phyloP scores from a whole-genome alignment of 768 basidiomycete genomes.

The Panus rudis region DNA sequence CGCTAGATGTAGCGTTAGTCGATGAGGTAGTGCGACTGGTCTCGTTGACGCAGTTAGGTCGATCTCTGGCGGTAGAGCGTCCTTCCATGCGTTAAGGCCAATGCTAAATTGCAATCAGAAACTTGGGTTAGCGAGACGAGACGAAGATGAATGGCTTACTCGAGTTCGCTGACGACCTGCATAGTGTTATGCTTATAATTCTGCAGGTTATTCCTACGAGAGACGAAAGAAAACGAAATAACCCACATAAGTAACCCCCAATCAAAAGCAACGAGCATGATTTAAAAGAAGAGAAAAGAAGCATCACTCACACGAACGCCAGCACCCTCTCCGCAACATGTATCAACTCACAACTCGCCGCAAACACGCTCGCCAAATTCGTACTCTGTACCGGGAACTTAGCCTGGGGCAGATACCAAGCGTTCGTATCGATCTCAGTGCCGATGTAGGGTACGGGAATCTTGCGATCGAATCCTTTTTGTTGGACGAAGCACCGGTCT shows the following conservation, averaged over 20 bases:
- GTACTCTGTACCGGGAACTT: slow-evolving; percentile 33
- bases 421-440: slow-evolving; percentile 40
- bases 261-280: neutral
- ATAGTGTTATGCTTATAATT: slow-evolving; percentile 35
- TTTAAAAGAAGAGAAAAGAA: neutral
- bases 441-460: slow-evolving; percentile 45
- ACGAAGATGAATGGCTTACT: slow-evolving; percentile 28
- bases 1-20: slow-evolving; percentile 47
- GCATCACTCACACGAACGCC: slow-evolving; percentile 44
- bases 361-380: slow-evolving; percentile 32
- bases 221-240: too few relatives aligned
- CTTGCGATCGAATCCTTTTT: slow-evolving; percentile 20
- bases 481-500: slow-evolving; percentile 42
- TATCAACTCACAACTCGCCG: slow-evolving; percentile 41
- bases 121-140: neutral
- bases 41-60: slow-evolving; percentile 43
- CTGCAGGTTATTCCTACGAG: slow-evolving; percentile 36
- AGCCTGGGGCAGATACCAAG: slow-evolving; percentile 36
- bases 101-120: slow-evolving; percentile 11
- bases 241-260: too few relatives aligned
- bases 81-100: slow-evolving; percentile 31
- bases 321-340: slow-evolving; percentile 44
- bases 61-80: slow-evolving; percentile 33
- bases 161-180: slow-evolving; percentile 45
- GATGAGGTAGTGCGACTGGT: slow-evolving; percentile 43